Conservation (phyloP, 2,329 filamentous ascomycete genomes). For the Xylaria sp. region DNA sequence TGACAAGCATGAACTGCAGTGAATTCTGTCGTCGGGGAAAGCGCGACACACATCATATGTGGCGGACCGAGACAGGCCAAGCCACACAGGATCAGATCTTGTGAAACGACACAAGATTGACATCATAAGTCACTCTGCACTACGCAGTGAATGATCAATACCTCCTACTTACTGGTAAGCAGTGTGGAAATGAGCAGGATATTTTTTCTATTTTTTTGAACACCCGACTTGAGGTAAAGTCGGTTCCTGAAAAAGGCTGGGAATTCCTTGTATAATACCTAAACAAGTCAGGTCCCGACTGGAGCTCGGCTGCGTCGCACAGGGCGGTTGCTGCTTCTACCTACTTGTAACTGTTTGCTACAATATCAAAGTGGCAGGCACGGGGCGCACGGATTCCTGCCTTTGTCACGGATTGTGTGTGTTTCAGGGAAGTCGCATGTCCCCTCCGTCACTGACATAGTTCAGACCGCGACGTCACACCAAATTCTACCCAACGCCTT, state of each 20-base stretch:
- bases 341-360: background rate
- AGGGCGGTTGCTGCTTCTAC: background rate
- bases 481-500: background rate
- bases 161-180: no score
- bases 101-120: background rate
- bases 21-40: background rate
- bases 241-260: background rate
- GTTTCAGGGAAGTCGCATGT: background rate
- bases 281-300: background rate
- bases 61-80: background rate
- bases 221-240: background rate
- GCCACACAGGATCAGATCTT: background rate
- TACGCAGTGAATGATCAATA: background rate
- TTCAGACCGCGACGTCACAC: background rate
- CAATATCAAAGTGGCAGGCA: slow-evolving; percentile 9
- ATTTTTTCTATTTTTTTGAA: background rate
- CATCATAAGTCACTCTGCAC: background rate
- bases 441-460: background rate
- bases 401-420: background rate
- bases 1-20: background rate
- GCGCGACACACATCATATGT: slow-evolving; percentile 5
- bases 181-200: background rate
- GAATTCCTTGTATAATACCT: background rate
- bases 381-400: background rate
- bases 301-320: background rate